Conservation (phyloP, 305 asterid genomes). For the Petunia hybrid region DNA sequence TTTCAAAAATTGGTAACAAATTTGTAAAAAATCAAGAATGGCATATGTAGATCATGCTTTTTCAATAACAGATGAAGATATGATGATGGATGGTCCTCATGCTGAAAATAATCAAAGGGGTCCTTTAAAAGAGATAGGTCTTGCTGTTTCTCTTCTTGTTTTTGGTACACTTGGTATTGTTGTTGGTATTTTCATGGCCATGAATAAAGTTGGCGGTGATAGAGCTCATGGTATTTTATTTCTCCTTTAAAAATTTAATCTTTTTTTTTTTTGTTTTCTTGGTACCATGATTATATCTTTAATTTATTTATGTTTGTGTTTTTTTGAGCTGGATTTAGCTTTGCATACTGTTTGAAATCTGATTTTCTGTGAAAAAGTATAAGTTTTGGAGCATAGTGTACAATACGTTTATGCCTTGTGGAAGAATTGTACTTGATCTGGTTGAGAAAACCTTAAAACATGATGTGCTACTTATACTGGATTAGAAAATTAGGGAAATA, state of each 20-base stretch:
- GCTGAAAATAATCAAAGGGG: slow-evolving; percentile 63
- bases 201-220: slow-evolving; percentile 84
- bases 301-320: not conserved
- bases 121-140: slow-evolving; percentile 90
- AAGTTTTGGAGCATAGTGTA: not conserved
- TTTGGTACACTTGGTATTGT: slow-evolving; percentile 75
- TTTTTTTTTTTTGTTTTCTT: not conserved
- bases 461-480: not conserved
- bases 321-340: not conserved
- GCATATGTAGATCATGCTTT: slow-evolving; percentile 96
- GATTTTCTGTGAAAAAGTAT: not conserved
- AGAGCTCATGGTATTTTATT: slow-evolving; percentile 69
- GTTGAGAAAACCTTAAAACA: not conserved
- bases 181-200: slow-evolving; percentile 78
- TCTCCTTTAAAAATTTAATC: not conserved
- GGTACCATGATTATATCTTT: not conserved
- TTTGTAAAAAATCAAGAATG: slow-evolving; percentile 41
- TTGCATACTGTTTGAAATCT: not conserved
- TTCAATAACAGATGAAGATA: slow-evolving; percentile 91
- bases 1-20: too few relatives aligned
- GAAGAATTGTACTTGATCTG: not conserved
- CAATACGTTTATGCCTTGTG: not conserved
- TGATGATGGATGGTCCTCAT: slow-evolving; percentile 82
- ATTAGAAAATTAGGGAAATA: not conserved
- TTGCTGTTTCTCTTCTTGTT: slow-evolving; percentile 81